phyloP scores from a whole-genome alignment of 768 basidiomycete genomes.

The Boletus sp. region DNA sequence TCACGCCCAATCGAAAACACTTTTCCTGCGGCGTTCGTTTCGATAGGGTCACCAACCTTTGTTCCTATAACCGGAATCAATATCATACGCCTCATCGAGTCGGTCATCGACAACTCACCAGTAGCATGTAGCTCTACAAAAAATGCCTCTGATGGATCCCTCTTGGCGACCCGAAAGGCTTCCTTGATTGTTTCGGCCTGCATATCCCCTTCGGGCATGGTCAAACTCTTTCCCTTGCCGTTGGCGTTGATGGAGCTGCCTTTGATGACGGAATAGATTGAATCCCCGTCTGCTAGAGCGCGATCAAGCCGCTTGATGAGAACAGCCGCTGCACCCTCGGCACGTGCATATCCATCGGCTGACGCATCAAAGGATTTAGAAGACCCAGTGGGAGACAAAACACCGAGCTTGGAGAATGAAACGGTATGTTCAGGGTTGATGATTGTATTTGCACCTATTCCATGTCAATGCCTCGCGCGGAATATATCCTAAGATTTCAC shows the following conservation, averaged over 20 bases:
- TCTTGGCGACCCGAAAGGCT: conserved; percentile 29
- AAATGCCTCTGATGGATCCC: conserved; percentile 41
- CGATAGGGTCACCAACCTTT: conserved; percentile 47
- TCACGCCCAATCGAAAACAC: conserved; percentile 29
- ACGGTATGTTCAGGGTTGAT: conserved; percentile 28
- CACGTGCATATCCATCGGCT: conserved; percentile 33
- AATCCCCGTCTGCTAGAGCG: conserved; percentile 31
- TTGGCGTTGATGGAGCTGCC: conserved; percentile 35
- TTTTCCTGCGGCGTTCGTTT: conserved; percentile 48
- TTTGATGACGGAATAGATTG: conserved; percentile 30
- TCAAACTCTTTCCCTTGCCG: conserved; percentile 35
- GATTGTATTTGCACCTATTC: conserved; percentile 28
- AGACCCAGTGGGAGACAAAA: conserved; percentile 36
- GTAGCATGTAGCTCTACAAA: conserved; percentile 53
- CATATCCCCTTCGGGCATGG: conserved; percentile 35
- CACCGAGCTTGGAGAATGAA: conserved; percentile 29
- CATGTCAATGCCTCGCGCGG: not conserved
- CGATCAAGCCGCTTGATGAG: conserved; percentile 36
- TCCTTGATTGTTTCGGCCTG: conserved; percentile 34
- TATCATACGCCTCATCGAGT: not conserved
- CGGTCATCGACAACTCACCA: conserved; percentile 19
- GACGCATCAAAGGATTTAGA: conserved; percentile 33
- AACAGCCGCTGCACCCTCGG: conserved; percentile 31
- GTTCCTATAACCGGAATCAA: conserved; percentile 28
- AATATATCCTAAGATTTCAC: not conserved